Percentiles rank a stretch among this genome's conserved stretches.
Evolutionary conservation across 2,329 filamentous ascomycete species (phyloP).

Genomic region (Trichoderma aggressivum): DNA sequence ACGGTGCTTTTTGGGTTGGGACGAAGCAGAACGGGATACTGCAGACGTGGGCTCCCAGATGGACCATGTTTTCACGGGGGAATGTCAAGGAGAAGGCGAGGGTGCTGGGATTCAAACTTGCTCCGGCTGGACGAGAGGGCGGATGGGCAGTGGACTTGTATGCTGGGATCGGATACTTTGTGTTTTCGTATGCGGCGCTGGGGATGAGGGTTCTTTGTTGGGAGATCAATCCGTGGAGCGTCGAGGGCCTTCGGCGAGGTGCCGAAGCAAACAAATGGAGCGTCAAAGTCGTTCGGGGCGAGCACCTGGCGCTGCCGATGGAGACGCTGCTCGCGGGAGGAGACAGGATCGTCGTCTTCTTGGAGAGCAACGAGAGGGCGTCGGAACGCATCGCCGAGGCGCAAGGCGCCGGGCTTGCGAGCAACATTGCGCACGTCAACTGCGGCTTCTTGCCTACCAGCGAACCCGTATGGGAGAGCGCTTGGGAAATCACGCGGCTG

Average conservation of each 20-base stretch:
- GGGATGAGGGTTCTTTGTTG: slow-evolving; percentile 77
- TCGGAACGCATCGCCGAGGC: slow-evolving; percentile 39
- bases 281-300: slow-evolving; percentile 50
- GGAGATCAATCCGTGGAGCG: slow-evolving; percentile 86
- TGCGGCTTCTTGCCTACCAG: slow-evolving; percentile 61
- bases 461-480: slow-evolving; percentile 49
- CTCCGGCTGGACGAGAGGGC: slow-evolving; percentile 25
- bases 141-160: slow-evolving; percentile 74
- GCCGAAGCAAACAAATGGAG: slow-evolving; percentile 66
- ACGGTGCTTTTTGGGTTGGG: slow-evolving; percentile 71
- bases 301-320: slow-evolving; percentile 38
- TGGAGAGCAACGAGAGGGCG: slow-evolving; percentile 63
- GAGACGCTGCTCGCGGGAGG: slow-evolving; percentile 39
- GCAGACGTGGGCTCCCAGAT: slow-evolving; percentile 83
- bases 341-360: slow-evolving; percentile 62
- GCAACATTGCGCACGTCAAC: slow-evolving; percentile 57
- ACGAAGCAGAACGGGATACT: slow-evolving; percentile 74
- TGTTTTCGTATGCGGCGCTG: slow-evolving; percentile 73
- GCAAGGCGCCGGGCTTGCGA: slow-evolving; percentile 32
- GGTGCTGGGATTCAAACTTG: slow-evolving; percentile 52
- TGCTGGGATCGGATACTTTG: slow-evolving; percentile 91
- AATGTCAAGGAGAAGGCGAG: slow-evolving; percentile 87
- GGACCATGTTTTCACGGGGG: slow-evolving; percentile 92
- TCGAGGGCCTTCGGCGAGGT: slow-evolving; percentile 77
- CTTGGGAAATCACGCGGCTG: slow-evolving; percentile 43